Base-by-base conservation (phyloP, 2,329 filamentous ascomycete genomes). In the Phoma sp. region DNA sequence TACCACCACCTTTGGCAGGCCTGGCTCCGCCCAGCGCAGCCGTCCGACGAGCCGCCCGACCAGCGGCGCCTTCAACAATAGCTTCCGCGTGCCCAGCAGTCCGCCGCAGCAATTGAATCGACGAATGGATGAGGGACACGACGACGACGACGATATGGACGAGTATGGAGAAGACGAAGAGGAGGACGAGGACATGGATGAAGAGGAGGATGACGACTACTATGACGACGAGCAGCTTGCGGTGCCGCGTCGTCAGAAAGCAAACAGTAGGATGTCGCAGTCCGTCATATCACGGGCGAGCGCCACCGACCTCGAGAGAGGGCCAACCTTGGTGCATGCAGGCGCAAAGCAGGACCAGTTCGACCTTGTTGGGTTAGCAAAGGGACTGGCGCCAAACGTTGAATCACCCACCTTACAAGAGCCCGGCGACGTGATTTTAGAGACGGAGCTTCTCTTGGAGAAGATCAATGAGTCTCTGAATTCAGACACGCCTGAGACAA, bases 291-390 rank as follows among this genome's bases (percentile, higher is more conserved):
- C 77, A 47, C 70, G 71, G 44, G 72, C 75, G 47, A 78, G 77
- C 52, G 61, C 60, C 24, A 62, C 39, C 37, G 64, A 73, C 5
- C 33, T 64, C 18, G 51, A 66, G 3, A 52, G 57, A 9, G 62
- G 62, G 4, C 63, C 65, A 8, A 54, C 56, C 1, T 33, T 71
- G 23, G 71, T 73, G n/a, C 66, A 51, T 2, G 45, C 62, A 9
- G 68, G 63, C 47, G 67, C 62, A 54, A 73, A 67, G 48, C 70
- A 78, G 58, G 82, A 82, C 42, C 82, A 86, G 7, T 86, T 87
- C 46, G 84, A 86, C 39, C 89, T 91, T 66, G 83, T 86, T 4
- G 79, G 83, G 6, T 85, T 96, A 55, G 90, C 90, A 27, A 89
- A 88, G 69, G 87, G 88, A 57, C 75, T 93, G 8, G 87, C 79